Evolutionary conservation across 345 rosid genomes (phyloP), one percentile per base, ranked within the genome.

Genomic region (Turritis glabra): DNA sequence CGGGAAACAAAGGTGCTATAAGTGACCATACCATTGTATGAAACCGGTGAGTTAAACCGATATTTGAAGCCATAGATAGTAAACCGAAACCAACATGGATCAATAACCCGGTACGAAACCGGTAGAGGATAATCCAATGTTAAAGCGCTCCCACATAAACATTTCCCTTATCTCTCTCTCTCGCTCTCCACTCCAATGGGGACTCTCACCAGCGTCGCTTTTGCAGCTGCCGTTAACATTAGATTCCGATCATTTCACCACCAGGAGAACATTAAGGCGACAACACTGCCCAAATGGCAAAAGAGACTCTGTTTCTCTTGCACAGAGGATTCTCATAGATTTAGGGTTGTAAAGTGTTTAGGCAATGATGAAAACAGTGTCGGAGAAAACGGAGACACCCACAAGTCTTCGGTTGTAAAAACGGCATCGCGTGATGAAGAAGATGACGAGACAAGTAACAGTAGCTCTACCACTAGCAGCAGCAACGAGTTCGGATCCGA

Each of bases 131-230:
- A n/a, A 43, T 43, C 19, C 48, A 43, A 43, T 43, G 9, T 43
- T 43, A 43, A 43, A 43, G 19, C 48, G 1, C 48, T 43, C 48
- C 21, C 48, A 43, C 48, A 43, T 43, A 43, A 41, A 43, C 48
- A 2, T 43, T 43, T 43, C 19, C 19, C 48, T 43, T n/a, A n/a
- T 43, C 48, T 43, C 46, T 41, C 46, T 40, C 43, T 37, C 43
- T 40, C 43, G 10, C 43, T 43, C 47, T 43, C 68, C 57, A 22
- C 76, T 68, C 67, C 26, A 38, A 90, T 90, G 96, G 92, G 88
- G 38, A 85, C 96, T 70, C 87, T 90, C 33, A 75, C 87, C 23
- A 86, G 86, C 85, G 51, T 70, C 27, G 84, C 76, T 63, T 84
- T 82, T 35, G 84, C 84, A 29, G 73, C 81, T 59, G 69, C 84